Evolutionary conservation across 163 green algal species (phyloP), one percentile per base, ranked within the genome.

Genomic region (Chlamydomonas reinhardtii): DNA sequence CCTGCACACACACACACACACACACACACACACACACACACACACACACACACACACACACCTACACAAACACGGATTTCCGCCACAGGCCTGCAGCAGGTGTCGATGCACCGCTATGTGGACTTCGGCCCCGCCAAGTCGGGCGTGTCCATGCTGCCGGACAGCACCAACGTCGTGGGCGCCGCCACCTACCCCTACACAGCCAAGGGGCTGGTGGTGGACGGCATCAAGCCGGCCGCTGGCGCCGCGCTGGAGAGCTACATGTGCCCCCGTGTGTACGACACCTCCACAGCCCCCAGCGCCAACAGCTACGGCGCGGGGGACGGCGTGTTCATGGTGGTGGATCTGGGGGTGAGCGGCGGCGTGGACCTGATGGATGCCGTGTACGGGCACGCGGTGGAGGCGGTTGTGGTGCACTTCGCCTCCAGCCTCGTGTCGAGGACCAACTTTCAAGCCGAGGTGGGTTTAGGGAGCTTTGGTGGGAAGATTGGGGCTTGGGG

Each of bases 21-120:
- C n/a, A n/a, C n/a, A n/a, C n/a, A n/a, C n/a, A n/a, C n/a, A n/a
- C n/a, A n/a, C n/a, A n/a, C n/a, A n/a, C n/a, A n/a, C n/a, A n/a
- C n/a, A n/a, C n/a, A n/a, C 39, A 48, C 39, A 48, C 39, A 48
- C 39, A 48, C 39, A 15, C 22, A 56, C 69, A 6, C 15, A 52
- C 32, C 69, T 16, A n/a, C 69, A 35, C 31, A 25, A 0, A 2
- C 31, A 52, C 39, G 5, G 5, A 25, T 52, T n/a, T n/a, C n/a
- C n/a, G n/a, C 39, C 8, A 4, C 77, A 84, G 77, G 78, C 32
- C 68, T 85, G 66, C 78, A 85, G 68, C 78, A 85, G 78, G 78
- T 85, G 37, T 85, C 78, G 48, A 68, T 78, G 68, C 66, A 85
- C 31, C 78, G 78, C 22, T 69, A 22, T 0, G 48, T 68, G 12